Conservation (phyloP, 495 filamentous ascomycete species). For the Monascus purpureus region DNA sequence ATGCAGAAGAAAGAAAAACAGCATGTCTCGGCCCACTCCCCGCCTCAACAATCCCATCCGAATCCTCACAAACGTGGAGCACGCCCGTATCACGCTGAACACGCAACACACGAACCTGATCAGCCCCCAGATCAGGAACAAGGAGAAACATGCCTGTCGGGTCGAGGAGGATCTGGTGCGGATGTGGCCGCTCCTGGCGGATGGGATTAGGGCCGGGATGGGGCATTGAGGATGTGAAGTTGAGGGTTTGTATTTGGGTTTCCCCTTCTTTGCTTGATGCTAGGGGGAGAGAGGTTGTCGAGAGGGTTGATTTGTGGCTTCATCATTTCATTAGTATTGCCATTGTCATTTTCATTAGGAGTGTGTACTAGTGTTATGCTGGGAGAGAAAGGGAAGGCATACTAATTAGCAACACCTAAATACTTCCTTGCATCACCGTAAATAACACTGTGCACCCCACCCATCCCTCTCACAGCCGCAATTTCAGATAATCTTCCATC, state of each 20-base stretch:
- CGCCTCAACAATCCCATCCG: constrained; percentile 15
- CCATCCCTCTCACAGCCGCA: constrained; percentile 12
- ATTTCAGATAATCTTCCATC: constrained; percentile 16
- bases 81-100: constrained; percentile 29
- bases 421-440: constrained; percentile 19
- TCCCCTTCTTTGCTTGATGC: constrained; percentile 4
- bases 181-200: constrained; percentile 54
- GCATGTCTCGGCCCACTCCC: constrained; percentile 59
- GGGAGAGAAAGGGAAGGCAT: constrained; percentile 7
- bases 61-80: constrained; percentile 13
- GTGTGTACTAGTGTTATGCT: not conserved
- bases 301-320: constrained; percentile 22
- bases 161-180: constrained; percentile 57
- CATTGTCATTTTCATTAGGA: too few species aligned
- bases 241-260: constrained; percentile 26
- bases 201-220: constrained; percentile 31
- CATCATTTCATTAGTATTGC: not conserved
- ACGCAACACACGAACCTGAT: constrained; percentile 50
- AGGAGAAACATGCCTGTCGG: constrained; percentile 51
- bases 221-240: constrained; percentile 36
- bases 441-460: constrained; percentile 25
- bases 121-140: constrained; percentile 58
- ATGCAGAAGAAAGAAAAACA: constrained; percentile 35
- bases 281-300: constrained; percentile 23
- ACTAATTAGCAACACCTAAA: constrained; percentile 35